A percentile compares a stretch with the other conserved stretches of the same genome.
Evolutionary conservation across 2,329 filamentous ascomycete genomes (phyloP).

Genomic region (Talaromyces atroroseus): DNA sequence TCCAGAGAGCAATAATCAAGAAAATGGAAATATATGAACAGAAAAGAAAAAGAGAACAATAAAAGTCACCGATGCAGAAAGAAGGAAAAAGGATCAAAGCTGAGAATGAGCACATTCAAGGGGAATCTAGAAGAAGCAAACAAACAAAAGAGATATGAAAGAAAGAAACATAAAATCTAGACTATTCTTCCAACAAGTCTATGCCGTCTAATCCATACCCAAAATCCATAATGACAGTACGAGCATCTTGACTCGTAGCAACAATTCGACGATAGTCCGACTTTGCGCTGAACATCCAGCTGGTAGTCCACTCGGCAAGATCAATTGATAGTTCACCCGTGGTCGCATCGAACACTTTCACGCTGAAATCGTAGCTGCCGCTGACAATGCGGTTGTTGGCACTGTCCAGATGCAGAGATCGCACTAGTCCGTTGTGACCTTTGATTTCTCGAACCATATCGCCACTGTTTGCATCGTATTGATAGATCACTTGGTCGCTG

Average conservation of each 20-base stretch:
- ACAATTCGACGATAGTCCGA: constrained; percentile 93
- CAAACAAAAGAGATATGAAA: constrained; percentile 8
- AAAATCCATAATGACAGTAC: constrained; percentile 92
- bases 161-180: constrained; percentile 13
- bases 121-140: constrained; percentile 13
- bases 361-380: constrained; percentile 89
- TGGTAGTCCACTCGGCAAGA: constrained; percentile 91
- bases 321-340: constrained; percentile 72
- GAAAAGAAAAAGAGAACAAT: constrained; percentile 27
- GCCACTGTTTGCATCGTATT: constrained; percentile 90
- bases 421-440: constrained; percentile 80
- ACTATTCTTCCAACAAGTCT: constrained; percentile 45
- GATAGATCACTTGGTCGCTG: constrained; percentile 91
- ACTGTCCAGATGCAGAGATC: constrained; percentile 84
- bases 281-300: constrained; percentile 95
- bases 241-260: constrained; percentile 87
- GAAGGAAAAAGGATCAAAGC: not conserved
- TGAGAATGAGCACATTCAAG: constrained; percentile 9
- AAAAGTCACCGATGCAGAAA: constrained; percentile 22
- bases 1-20: not conserved
- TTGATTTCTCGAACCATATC: constrained; percentile 73
- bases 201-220: constrained; percentile 55
- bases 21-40: constrained; percentile 16
- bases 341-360: constrained; percentile 88
- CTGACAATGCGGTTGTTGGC: constrained; percentile 81